Percentiles rank a stretch among this genome's conserved stretches.
Conservation (phyloP, 148 eudicot genomes). For the Polygonum aviculare region DNA sequence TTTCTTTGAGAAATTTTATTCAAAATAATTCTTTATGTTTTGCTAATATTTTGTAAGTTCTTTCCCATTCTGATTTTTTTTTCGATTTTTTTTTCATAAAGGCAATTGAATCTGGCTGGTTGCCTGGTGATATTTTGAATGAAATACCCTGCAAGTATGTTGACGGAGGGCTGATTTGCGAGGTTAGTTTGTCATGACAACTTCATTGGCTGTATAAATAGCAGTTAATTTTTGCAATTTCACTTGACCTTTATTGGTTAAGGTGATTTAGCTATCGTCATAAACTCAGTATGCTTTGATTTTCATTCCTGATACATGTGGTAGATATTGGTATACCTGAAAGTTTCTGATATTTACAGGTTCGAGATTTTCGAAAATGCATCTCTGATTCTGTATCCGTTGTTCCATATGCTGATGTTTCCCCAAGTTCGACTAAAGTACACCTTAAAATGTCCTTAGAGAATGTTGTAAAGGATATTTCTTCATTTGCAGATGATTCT, state of each 20-base stretch:
- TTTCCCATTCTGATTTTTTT: not conserved
- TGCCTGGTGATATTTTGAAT: constrained; percentile 85
- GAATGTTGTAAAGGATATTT: constrained; percentile 92
- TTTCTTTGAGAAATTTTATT: not conserved
- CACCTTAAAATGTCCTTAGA: constrained; percentile 84
- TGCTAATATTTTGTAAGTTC: not conserved
- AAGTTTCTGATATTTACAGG: constrained; percentile 33
- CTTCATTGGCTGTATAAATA: not conserved
- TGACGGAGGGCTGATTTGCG: constrained; percentile 64
- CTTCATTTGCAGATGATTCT: constrained; percentile 60
- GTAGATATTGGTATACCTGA: not conserved
- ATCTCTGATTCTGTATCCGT: constrained; percentile 33
- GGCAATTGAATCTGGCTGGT: constrained; percentile 86
- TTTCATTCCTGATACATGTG: not conserved
- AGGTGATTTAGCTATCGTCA: not conserved
- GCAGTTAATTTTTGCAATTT: not conserved
- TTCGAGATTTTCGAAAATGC: constrained; percentile 79
- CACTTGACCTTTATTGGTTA: not conserved
- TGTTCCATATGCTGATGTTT: constrained; percentile 31
- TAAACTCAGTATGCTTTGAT: not conserved
- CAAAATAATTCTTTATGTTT: not conserved
- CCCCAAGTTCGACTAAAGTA: constrained; percentile 50
- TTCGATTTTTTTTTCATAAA: constrained; percentile 15
- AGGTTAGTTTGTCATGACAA: constrained; percentile 40
- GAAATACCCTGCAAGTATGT: constrained; percentile 87